phyloP scores from a whole-genome alignment of 768 basidiomycete genomes.

The Pleurotus cornucopiae region DNA sequence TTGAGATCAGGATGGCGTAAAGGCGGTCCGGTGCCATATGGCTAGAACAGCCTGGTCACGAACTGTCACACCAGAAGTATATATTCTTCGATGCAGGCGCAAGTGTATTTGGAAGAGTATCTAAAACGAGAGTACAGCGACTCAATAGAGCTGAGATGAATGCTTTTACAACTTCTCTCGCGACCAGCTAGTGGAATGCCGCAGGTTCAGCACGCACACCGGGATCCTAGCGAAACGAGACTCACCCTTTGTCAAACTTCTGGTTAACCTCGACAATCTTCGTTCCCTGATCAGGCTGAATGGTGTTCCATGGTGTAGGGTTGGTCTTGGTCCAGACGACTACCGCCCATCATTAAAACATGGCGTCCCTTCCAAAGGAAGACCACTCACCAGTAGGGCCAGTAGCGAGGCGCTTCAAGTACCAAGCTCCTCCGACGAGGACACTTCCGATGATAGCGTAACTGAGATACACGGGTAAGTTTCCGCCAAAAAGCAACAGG shows the following conservation, averaged over 20 bases:
- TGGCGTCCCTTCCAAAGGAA: too few species aligned
- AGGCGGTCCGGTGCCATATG: background rate
- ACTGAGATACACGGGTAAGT: constrained; percentile 16
- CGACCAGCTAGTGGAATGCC: constrained; percentile 51
- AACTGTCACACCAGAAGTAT: background rate
- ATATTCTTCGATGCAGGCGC: too few species aligned
- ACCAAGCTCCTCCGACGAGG: constrained; percentile 60
- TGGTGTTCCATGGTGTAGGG: constrained; percentile 86
- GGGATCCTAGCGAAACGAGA: constrained; percentile 10
- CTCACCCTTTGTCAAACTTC: constrained; percentile 72
- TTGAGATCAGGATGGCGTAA: background rate
- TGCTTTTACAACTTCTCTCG: constrained; percentile 62
- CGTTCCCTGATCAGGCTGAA: constrained; percentile 70
- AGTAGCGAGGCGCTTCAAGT: constrained; percentile 59
- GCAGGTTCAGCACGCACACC: constrained; percentile 1
- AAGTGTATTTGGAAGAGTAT: too few species aligned
- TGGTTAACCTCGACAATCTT: constrained; percentile 70
- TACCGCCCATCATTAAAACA: constrained; percentile 13
- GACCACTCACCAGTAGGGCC: constrained; percentile 46
- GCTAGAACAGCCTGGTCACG: background rate
- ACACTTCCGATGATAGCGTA: constrained; percentile 51
- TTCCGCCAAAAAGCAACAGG: too few species aligned
- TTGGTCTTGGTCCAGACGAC: constrained; percentile 63
- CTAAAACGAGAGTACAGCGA: too few species aligned
- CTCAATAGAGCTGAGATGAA: background rate